These are phyloP conservation scores for Lenzites betulinus DNA, from an alignment of 768 basidiomycete species.

Conservation along the genomic window DNA sequence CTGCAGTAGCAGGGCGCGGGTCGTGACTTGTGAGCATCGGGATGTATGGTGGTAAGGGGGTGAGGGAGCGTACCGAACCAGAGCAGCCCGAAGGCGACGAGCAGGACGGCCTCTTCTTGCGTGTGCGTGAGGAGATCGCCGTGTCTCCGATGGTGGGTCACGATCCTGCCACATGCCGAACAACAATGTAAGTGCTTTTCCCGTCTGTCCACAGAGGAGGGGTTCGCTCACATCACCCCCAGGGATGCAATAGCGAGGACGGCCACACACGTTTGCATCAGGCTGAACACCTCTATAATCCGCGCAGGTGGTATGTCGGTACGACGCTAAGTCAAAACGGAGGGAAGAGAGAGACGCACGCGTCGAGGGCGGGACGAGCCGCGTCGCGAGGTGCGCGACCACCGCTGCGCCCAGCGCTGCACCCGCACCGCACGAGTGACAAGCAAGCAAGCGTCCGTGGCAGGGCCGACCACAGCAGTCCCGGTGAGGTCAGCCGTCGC, in stretches of 20 bases:
- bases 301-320: no score
- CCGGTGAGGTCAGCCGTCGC: not conserved
- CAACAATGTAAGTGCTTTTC: not conserved
- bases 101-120: slow-evolving; percentile 75
- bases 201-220: not conserved
- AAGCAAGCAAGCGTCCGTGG: no score
- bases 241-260: slow-evolving; percentile 65
- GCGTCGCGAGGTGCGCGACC: slow-evolving; percentile 23
- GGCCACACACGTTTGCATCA: slow-evolving; percentile 71
- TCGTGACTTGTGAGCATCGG: slow-evolving; percentile 3
- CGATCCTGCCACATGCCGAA: slow-evolving; percentile 45
- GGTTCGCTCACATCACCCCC: slow-evolving; percentile 57
- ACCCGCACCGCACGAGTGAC: not conserved
- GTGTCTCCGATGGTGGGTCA: slow-evolving; percentile 64
- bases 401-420: slow-evolving; percentile 24
- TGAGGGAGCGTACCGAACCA: slow-evolving; percentile 64
- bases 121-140: slow-evolving; percentile 64
- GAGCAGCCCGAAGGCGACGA: slow-evolving; percentile 70
- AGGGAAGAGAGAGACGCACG: slow-evolving; percentile 16
- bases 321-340: not conserved
- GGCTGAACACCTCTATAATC: slow-evolving; percentile 31
- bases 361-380: slow-evolving; percentile 22
- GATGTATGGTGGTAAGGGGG: not conserved
- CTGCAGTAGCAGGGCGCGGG: no score
- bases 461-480: not conserved